phyloP scores from a whole-genome alignment of 495 filamentous ascomycete genomes.

The Apiosordaria backusii region DNA sequence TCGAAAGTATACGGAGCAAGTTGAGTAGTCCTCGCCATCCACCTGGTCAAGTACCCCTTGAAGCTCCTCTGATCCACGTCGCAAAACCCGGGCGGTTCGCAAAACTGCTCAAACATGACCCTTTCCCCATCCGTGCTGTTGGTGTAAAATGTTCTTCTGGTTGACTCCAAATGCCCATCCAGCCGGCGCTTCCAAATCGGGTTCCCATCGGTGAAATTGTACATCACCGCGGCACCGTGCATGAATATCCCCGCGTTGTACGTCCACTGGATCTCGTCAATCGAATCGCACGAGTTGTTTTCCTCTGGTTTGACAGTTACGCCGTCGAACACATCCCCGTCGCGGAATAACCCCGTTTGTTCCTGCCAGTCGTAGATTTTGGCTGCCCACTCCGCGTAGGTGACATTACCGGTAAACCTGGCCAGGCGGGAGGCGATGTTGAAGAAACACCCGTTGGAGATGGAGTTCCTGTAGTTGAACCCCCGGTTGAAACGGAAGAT shows the following conservation, averaged over 20 bases:
- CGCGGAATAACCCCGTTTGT: conserved; percentile 56
- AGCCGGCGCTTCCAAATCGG: conserved; percentile 56
- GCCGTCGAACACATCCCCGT: conserved; percentile 64
- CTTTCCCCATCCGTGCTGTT: conserved; percentile 38
- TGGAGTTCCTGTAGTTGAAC: conserved; percentile 76
- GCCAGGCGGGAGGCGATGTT: conserved; percentile 75
- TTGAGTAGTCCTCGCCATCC: conserved; percentile 62
- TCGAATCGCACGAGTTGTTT: conserved; percentile 51
- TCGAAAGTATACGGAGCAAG: conserved; percentile 62
- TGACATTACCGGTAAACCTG: conserved; percentile 70
- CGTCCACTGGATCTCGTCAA: conserved; percentile 66
- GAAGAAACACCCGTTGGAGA: conserved; percentile 76
- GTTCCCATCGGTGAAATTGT: conserved; percentile 58
- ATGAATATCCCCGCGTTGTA: conserved; percentile 75
- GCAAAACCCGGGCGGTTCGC: conserved; percentile 63
- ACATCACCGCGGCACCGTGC: conserved; percentile 72
- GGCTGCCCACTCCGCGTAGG: conserved; percentile 72
- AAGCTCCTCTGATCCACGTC: conserved; percentile 68
- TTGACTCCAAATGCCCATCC: conserved; percentile 52
- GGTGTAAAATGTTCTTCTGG: conserved; percentile 54
- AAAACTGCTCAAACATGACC: conserved; percentile 65
- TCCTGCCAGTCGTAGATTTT: conserved; percentile 69
- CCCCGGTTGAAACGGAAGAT: conserved; percentile 77
- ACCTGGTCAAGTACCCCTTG: conserved; percentile 71
- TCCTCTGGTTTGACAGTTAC: conserved; percentile 43